Evolutionary conservation across 2,329 filamentous ascomycete genomes (phyloP).

Genomic region (Neopestalotiopsis rosae): DNA sequence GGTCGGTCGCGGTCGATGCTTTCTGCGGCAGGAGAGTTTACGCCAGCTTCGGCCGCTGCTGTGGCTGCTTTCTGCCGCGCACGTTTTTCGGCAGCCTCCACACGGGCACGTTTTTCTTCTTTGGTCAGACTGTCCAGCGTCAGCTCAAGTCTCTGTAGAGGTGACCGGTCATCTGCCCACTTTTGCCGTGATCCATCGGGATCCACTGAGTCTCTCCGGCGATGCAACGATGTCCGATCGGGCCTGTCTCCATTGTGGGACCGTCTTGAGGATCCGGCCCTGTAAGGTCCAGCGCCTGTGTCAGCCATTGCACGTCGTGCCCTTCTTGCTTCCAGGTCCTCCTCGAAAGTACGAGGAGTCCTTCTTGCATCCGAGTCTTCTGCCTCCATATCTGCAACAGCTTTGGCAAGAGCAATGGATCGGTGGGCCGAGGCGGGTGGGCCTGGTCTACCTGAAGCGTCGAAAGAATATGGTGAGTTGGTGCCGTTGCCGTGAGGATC

Average conservation of each 20-base stretch:
- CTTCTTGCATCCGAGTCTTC: constrained; percentile 39
- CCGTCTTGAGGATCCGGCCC: constrained; percentile 31
- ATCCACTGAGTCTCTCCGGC: constrained; percentile 44
- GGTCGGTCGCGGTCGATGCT: constrained; percentile 27
- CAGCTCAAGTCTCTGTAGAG: constrained; percentile 90
- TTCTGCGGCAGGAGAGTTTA: constrained; percentile 25
- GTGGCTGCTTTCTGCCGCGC: constrained; percentile 66
- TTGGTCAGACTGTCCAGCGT: constrained; percentile 93
- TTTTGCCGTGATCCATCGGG: constrained; percentile 54
- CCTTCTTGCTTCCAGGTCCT: constrained; percentile 21
- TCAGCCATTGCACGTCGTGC: constrained; percentile 17
- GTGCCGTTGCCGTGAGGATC: constrained; percentile 50
- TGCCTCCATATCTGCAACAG: constrained; percentile 33
- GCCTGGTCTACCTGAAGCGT: constrained; percentile 36
- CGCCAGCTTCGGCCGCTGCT: constrained; percentile 28
- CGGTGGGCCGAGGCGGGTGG: constrained; percentile 32
- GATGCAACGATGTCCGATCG: constrained; percentile 30
- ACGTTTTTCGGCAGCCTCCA: constrained; percentile 80
- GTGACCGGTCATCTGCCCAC: constrained; percentile 83
- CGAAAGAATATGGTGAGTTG: constrained; percentile 34
- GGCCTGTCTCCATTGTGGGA: constrained; percentile 33
- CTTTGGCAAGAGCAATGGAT: constrained; percentile 28
- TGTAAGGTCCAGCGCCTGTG: constrained; percentile 24
- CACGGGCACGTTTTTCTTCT: constrained; percentile 87
- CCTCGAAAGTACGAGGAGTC: constrained; percentile 35